phyloP scores from a whole-genome alignment of 2,329 filamentous ascomycete species.

The Phoma herbarum region DNA sequence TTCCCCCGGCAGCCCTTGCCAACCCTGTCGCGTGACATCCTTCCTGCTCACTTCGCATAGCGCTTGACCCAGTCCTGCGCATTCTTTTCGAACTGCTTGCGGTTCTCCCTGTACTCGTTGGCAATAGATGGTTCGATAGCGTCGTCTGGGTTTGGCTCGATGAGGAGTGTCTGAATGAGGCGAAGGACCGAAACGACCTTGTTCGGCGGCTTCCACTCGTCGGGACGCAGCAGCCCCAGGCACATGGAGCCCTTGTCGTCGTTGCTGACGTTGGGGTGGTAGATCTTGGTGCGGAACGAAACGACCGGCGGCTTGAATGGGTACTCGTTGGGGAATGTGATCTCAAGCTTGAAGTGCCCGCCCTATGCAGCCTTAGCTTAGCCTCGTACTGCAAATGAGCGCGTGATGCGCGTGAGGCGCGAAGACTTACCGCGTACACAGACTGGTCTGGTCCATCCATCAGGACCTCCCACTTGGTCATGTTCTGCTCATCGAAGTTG shows the following conservation, averaged over 20 bases:
- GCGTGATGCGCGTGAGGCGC: background rate
- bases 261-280: constrained; percentile 94
- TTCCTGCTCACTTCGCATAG: constrained; percentile 65
- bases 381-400: constrained; percentile 4
- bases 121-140: constrained; percentile 87
- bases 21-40: constrained; percentile 15
- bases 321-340: constrained; percentile 80
- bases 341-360: constrained; percentile 76
- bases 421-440: constrained; percentile 67
- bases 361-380: constrained; percentile 56
- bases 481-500: constrained; percentile 67
- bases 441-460: constrained; percentile 73
- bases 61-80: constrained; percentile 77
- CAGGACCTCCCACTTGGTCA: constrained; percentile 73
- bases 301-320: constrained; percentile 88
- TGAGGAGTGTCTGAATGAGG: constrained; percentile 76
- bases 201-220: constrained; percentile 91
- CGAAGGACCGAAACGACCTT: constrained; percentile 79
- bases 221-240: constrained; percentile 80
- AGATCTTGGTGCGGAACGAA: constrained; percentile 87
- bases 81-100: constrained; percentile 74
- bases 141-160: constrained; percentile 87
- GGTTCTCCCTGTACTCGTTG: constrained; percentile 78
- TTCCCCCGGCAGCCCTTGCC: background rate
- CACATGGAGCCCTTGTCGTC: constrained; percentile 87